Conservation (phyloP, 2,329 filamentous ascomycete genomes). For the Pseudocercospora pini-densiflorae region DNA sequence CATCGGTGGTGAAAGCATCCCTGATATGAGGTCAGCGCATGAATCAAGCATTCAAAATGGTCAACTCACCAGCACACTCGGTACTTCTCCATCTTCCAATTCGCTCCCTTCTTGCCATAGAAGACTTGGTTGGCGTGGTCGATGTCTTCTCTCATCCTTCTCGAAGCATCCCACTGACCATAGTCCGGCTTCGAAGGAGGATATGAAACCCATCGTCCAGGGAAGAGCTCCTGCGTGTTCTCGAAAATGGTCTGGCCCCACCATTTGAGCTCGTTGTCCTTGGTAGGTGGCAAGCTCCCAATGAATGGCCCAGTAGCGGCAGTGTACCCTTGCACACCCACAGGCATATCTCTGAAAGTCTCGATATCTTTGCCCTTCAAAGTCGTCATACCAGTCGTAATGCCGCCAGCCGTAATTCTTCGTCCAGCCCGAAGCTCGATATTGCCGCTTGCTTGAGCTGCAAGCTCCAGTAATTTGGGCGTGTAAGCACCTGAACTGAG, state of each 20-base stretch:
- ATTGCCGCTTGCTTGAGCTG: constrained; percentile 51
- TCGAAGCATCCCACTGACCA: constrained; percentile 65
- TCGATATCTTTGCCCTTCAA: constrained; percentile 44
- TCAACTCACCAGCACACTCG: constrained; percentile 67
- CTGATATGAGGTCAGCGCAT: constrained; percentile 43
- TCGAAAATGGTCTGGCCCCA: constrained; percentile 66
- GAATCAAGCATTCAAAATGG: background rate
- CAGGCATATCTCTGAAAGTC: constrained; percentile 48
- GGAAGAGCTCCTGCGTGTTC: constrained; percentile 58
- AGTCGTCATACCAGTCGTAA: constrained; percentile 54
- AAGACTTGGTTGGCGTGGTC: constrained; percentile 61
- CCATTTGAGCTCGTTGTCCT: constrained; percentile 57
- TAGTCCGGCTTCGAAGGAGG: constrained; percentile 63
- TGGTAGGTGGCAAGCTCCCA: constrained; percentile 62
- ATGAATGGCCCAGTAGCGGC: constrained; percentile 94
- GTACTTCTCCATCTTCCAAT: constrained; percentile 65
- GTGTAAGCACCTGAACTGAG: constrained; percentile 51
- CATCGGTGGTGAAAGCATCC: constrained; percentile 67
- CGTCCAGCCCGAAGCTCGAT: constrained; percentile 58
- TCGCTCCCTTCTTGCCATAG: constrained; percentile 61
- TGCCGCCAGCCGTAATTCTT: constrained; percentile 62
- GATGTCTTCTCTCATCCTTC: constrained; percentile 62
- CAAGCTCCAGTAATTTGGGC: constrained; percentile 52
- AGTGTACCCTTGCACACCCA: constrained; percentile 53
- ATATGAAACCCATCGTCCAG: constrained; percentile 60